Evolutionary conservation across 129 eudicot genomes (phyloP), one percentile per base, ranked within the genome.

Genomic region (Glebionis coronaria): DNA sequence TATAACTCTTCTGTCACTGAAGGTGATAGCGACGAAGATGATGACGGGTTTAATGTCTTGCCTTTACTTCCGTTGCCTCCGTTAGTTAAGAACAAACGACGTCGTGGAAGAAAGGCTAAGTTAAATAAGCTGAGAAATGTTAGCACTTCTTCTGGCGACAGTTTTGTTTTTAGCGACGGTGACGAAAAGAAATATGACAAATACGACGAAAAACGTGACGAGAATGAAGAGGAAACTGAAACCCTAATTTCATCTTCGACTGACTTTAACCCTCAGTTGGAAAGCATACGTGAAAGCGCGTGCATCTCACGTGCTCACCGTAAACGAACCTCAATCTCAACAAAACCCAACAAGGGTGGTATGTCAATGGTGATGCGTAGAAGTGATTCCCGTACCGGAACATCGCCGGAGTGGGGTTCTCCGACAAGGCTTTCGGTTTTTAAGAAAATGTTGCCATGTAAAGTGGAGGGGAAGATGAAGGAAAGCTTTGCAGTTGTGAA

Each of bases 401-500:
- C 77, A 42, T 61, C 79, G 65, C 68, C 81, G 65, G 95, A 80
- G 44, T 63, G 70, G 12, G 87, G 84, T 35, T 67, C 80, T 0
- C 87, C 95, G 79, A 84, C 96, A 79, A 84, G 97, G 63, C 68
- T 90, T 27, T 90, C 97, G 55, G 79, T 78, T 71, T 90, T 90
- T 38, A 78, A 80, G 81, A 90, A 76, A 70, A 75, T 84, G 83
- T 76, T 90, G 44, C 91, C 95, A 59, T 87, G 97, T 40, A 73
- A 76, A 35, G 95, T 78, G 58, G 91, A 82, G 3, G 98, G 96
- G 35, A 88, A 88, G 23, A 92, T 93, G 80, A 93, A 90, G 80
- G 98, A 88, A 63, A 93, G 98, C 56, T 85, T 78, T 23, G 98
- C 98, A 61, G 69, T 93, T 63, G 96, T 93, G 87, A 93, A 93